Percentiles rank a stretch among this genome's conserved stretches.
These are phyloP conservation scores for Salvia splendens DNA, from an alignment of 257 asterid species.

Conservation along the genomic window DNA sequence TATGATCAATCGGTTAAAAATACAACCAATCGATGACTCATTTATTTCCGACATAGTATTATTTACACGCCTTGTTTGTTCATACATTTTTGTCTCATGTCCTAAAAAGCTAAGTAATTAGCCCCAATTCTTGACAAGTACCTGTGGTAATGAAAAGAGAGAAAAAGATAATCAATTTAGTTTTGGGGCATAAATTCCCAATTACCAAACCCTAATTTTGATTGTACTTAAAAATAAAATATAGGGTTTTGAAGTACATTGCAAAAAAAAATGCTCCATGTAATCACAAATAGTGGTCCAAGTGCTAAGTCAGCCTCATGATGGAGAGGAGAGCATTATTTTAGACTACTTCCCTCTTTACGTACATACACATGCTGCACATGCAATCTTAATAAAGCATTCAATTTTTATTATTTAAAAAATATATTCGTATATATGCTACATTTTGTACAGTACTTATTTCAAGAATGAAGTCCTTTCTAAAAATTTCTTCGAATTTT, in stretches of 20 bases:
- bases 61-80: neutral
- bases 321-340: no score
- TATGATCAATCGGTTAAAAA: neutral
- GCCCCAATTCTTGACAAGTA: conserved; percentile 14
- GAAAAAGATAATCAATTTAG: conserved; percentile 9
- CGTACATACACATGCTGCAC: conserved; percentile 34
- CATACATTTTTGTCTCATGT: neutral
- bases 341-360: neutral
- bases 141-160: neutral
- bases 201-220: conserved; percentile 21
- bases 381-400: conserved; percentile 40
- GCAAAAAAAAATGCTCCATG: neutral
- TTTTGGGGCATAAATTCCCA: neutral
- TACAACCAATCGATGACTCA: neutral
- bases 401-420: neutral
- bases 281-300: conserved; percentile 44
- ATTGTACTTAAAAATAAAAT: conserved; percentile 9
- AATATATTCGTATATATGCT: no score
- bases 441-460: neutral
- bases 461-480: neutral
- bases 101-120: neutral
- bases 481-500: no score
- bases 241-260: conserved; percentile 20
- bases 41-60: neutral
- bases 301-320: conserved; percentile 28